Evolutionary conservation across 2,329 filamentous ascomycete species (phyloP).

Genomic region (Colletotrichum godetiae): DNA sequence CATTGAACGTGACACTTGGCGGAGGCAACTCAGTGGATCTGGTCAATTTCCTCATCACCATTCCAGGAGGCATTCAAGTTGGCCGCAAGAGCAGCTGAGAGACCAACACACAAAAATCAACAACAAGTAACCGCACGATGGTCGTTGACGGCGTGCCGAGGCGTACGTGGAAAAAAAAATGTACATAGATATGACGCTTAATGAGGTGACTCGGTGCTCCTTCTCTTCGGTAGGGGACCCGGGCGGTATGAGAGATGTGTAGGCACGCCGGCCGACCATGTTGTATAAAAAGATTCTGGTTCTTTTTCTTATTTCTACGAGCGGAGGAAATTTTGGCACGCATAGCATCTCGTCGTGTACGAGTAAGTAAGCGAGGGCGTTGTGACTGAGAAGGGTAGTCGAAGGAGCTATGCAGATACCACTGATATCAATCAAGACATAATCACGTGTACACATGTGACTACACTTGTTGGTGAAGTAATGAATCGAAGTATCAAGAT

Average conservation of each 20-base stretch:
- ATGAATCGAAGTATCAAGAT: neutral
- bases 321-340: slow-evolving; percentile 14
- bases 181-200: slow-evolving; percentile 33
- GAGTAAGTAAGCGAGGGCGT: slow-evolving; percentile 19
- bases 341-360: slow-evolving; percentile 31
- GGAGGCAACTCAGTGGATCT: slow-evolving; percentile 61
- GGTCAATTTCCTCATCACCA: slow-evolving; percentile 57
- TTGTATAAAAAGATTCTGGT: slow-evolving; percentile 42
- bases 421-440: slow-evolving; percentile 27
- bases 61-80: slow-evolving; percentile 34
- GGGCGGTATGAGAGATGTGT: slow-evolving; percentile 14
- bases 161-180: neutral
- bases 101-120: slow-evolving; percentile 38
- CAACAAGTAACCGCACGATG: slow-evolving; percentile 23
- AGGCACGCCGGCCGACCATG: slow-evolving; percentile 38
- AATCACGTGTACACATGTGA: slow-evolving; percentile 1
- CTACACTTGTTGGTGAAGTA: neutral
- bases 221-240: neutral
- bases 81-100: slow-evolving; percentile 33
- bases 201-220: slow-evolving; percentile 19
- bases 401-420: slow-evolving; percentile 25
- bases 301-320: slow-evolving; percentile 7
- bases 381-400: slow-evolving; percentile 16
- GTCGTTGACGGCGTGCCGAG: slow-evolving; percentile 25
- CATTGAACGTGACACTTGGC: slow-evolving; percentile 55